These are phyloP conservation scores for Penicillium sp. DNA, from an alignment of 2,329 filamentous ascomycete genomes.

Conservation along the genomic window DNA sequence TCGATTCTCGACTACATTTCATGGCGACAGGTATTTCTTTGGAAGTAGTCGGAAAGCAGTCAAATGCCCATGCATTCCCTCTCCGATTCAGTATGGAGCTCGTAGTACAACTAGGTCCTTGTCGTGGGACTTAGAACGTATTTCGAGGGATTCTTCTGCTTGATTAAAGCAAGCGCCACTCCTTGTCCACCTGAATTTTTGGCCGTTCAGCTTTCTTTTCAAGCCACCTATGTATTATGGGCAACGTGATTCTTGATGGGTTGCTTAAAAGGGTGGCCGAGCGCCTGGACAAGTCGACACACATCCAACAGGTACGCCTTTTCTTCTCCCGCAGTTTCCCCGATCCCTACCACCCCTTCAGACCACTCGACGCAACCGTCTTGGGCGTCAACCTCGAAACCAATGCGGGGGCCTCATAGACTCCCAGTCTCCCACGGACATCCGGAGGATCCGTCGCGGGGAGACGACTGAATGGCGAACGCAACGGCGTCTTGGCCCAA, in stretches of 20 bases:
- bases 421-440: constrained; percentile 12
- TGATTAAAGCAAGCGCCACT: neutral
- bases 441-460: constrained; percentile 23
- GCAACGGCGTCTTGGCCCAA: constrained; percentile 9
- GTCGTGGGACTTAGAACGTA: neutral
- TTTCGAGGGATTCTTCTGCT: neutral
- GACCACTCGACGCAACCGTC: neutral
- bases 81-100: neutral
- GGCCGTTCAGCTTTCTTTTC: neutral
- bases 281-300: too few relatives aligned
- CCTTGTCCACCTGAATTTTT: neutral
- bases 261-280: too few relatives aligned
- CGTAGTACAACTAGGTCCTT: neutral
- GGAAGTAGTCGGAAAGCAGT: too few relatives aligned
- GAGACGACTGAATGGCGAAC: constrained; percentile 12
- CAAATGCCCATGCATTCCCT: neutral
- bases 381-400: neutral
- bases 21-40: too few relatives aligned
- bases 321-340: neutral
- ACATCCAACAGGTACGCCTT: neutral
- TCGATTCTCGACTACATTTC: too few relatives aligned
- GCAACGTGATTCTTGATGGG: too few relatives aligned
- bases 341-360: neutral
- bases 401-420: constrained; percentile 10
- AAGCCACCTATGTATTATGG: too few relatives aligned